These are phyloP conservation scores for Venturia nashicola DNA, from an alignment of 2,329 filamentous ascomycete species.

Conservation along the genomic window DNA sequence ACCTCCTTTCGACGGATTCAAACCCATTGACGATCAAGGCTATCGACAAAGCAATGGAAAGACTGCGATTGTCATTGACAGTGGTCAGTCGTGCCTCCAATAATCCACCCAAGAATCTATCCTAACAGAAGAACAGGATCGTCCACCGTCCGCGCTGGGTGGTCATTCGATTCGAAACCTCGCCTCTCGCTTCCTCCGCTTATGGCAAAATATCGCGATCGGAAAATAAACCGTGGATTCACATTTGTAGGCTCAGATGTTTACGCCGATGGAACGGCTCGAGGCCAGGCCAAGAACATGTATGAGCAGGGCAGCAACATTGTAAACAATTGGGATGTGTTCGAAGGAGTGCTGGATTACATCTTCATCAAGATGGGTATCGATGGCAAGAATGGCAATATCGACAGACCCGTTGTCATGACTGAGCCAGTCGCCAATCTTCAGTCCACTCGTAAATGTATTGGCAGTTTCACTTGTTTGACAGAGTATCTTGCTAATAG, in stretches of 20 bases:
- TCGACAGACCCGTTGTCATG: slow-evolving; percentile 85
- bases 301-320: slow-evolving; percentile 88
- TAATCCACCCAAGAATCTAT: not conserved
- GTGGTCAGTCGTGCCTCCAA: slow-evolving; percentile 49
- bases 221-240: slow-evolving; percentile 83
- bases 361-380: slow-evolving; percentile 88
- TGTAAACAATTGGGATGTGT: slow-evolving; percentile 94
- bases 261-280: slow-evolving; percentile 85
- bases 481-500: slow-evolving; percentile 1
- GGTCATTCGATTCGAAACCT: slow-evolving; percentile 83
- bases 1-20: slow-evolving; percentile 48
- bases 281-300: slow-evolving; percentile 78
- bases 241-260: slow-evolving; percentile 88
- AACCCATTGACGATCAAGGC: slow-evolving; percentile 50
- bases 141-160: slow-evolving; percentile 79
- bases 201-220: slow-evolving; percentile 89
- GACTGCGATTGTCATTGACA: slow-evolving; percentile 91
- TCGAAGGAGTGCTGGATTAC: slow-evolving; percentile 91
- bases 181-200: slow-evolving; percentile 73
- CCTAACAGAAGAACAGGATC: slow-evolving; percentile 48
- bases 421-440: slow-evolving; percentile 91
- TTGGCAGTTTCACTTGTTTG: slow-evolving; percentile 20
- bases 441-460: slow-evolving; percentile 78
- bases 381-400: slow-evolving; percentile 53
- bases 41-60: slow-evolving; percentile 50